Conservation (phyloP, 345 rosid species). For the rapeseed (Brassica napus) region Da-Ae NC_063444.1:35585501-35586000, state of each 20-base stretch:
- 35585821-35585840: conserved; percentile 45
- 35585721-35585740: conserved; percentile 43
- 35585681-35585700: conserved; percentile 66
- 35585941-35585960: conserved; percentile 83
- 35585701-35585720: conserved; percentile 41
- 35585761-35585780: conserved; percentile 35
- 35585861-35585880: conserved; percentile 63
- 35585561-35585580: conserved; percentile 73
- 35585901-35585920: neutral
- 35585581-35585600: too few species aligned
- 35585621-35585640: too few species aligned
- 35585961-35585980: conserved; percentile 45
- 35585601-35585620: too few species aligned
- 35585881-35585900: neutral
- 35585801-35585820: conserved; percentile 77
- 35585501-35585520: conserved; percentile 79
- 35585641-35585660: too few species aligned
- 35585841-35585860: conserved; percentile 50
- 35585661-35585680: conserved; percentile 26
- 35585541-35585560: conserved; percentile 88
- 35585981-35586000: conserved; percentile 43
- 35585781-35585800: conserved; percentile 44
- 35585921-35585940: conserved; percentile 67
- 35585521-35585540: conserved; percentile 95
- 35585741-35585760: conserved; percentile 61